phyloP scores from a whole-genome alignment of 2,329 filamentous ascomycete genomes.

The Sclerotinia minor region DNA sequence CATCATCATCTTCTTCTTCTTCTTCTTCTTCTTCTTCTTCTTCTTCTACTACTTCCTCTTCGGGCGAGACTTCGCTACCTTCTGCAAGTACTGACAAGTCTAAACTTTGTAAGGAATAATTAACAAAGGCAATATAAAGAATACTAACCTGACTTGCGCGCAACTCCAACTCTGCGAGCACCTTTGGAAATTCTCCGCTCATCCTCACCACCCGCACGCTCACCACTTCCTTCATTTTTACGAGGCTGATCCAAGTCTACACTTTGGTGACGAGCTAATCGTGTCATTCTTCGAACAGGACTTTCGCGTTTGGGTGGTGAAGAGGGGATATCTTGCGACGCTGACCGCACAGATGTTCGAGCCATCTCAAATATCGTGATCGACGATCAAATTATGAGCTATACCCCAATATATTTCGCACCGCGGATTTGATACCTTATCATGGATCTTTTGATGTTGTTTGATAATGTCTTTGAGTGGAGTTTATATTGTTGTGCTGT shows the following conservation, averaged over 20 bases:
- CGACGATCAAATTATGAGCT: not conserved
- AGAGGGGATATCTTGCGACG: conserved; percentile 32
- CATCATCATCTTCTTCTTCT: conserved; percentile 26
- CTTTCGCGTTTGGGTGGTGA: conserved; percentile 37
- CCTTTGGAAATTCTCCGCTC: conserved; percentile 16
- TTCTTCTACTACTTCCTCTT: not conserved
- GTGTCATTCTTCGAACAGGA: conserved; percentile 30
- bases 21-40: conserved; percentile 24
- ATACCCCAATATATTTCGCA: not conserved
- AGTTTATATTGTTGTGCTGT: conserved; percentile 11
- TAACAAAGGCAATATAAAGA: not conserved
- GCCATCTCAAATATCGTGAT: conserved; percentile 10
- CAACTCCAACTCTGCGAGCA: conserved; percentile 24
- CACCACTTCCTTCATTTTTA: conserved; percentile 33
- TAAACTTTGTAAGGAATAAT: conserved; percentile 28
- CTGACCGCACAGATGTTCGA: not conserved
- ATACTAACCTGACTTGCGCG: conserved; percentile 29
- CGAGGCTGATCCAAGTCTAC: conserved; percentile 39
- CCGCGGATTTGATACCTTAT: not conserved
- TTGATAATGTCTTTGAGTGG: not conserved
- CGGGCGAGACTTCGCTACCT: conserved; percentile 24
- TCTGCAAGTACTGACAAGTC: conserved; percentile 39
- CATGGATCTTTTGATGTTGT: not conserved
- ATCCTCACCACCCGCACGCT: conserved; percentile 32
- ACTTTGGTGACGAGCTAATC: conserved; percentile 45